Evolutionary conservation across 208 protist species (phyloP), one percentile per base, ranked within the genome.

Genomic region (Crithidia brevicula): DNA sequence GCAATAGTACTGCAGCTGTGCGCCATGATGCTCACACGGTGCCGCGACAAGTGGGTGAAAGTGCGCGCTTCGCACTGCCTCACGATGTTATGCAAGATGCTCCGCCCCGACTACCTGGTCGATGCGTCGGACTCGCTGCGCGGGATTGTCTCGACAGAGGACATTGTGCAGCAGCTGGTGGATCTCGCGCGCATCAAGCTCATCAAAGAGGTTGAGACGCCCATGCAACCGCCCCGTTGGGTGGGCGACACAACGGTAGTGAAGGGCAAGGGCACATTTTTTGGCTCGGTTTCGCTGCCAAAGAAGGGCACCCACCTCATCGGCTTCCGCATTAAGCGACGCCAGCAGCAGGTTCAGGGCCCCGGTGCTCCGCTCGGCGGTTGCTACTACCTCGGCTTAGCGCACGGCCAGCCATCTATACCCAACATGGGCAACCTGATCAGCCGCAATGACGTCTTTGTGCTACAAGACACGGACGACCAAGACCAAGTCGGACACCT

Each of bases 381-480:
- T 4, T 92, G 89, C 76, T 97, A 97, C 74, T 97, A 95, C 81
- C 57, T 95, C 23, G 92, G 92, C 5, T 71, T 97, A 40, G 76
- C 77, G 36, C 81, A 88, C 57, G 92, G 92, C 1, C 82, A 93
- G 56, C 86, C 86, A 23, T 53, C 45, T 9, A 84, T 93, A 20
- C 60, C 72, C 3, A 91, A 83, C 58, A 91, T 94, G 86, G 66
- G 70, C 49, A 88, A 69, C 49, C 81, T 97, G 16, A 87, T 93
- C 65, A 80, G 66, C 20, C 79, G 88, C 20, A 81, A 45, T 46
- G 92, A 97, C 73, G 82, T 94, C 10, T 97, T 85, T 49, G 85
- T 95, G 7, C 69, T 97, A 36, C 92, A 97, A 54, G 89, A 97
- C 72, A 90, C 84, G 23, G 89, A 97, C 66, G 89, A 95, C 74